Evolutionary conservation across 2,329 filamentous ascomycete genomes (phyloP), one percentile per base, ranked within the genome.

Genomic region (Orbilia blumenaviensis): DNA sequence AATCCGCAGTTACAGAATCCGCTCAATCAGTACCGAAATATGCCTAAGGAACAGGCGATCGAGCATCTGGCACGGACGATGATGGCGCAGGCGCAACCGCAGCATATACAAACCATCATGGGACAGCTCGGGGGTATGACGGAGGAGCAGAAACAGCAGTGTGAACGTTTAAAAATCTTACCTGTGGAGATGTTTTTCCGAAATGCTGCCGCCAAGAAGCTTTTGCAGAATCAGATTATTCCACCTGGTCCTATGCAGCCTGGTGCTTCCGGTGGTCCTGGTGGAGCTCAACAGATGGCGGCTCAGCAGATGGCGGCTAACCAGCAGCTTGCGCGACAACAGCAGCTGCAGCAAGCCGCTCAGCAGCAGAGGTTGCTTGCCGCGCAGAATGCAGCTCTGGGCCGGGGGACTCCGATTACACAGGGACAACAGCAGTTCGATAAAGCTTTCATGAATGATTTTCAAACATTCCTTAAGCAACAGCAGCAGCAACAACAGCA

Each of bases 121-220:
- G 16, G 14, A 32, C 69, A 75, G 38, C 63, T 75, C 16, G 69
- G 69, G 12, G 23, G 27, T 2, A 54, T 75, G 16, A 46, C 38
- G 44, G 69, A 75, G 4, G 69, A 75, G 8, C 69, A 75, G 18
- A 75, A 75, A 56, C 62, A 62, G 14, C 54, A 62, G 18, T 75
- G 69, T 46, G 69, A 75, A 9, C 36, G 62, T 7, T 14, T 67
- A 7, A 75, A 75, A 16, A 75, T 75, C n/a, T 27, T 46, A 1
- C 69, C 69, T 25, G 34, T 75, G 21, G 69, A 75, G 46, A 44
- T 75, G 62, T 75, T 75, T 27, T 75, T 75, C 48, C 42, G 69
- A n/a, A 75, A 75, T 21, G 69, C 69, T n/a, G 69, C 69, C 5
- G 54, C 62, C 1, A 75, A 75, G 23, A 75, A 75, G 18, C 48